Evolutionary conservation across 2,329 filamentous ascomycete species (phyloP).

Genomic region (Alternaria sp.): DNA sequence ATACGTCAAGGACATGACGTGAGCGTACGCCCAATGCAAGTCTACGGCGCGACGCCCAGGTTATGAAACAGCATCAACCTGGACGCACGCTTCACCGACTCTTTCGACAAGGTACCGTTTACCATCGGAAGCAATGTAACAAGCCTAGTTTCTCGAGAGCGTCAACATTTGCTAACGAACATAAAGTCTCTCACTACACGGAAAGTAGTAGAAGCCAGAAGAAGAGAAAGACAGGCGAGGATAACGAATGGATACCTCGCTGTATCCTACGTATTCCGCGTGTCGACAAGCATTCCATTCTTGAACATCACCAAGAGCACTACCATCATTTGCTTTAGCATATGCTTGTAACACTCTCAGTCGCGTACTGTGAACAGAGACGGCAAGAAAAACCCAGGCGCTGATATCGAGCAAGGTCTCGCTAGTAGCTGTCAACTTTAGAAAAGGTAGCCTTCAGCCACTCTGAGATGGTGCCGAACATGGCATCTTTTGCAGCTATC

Average conservation of each 20-base stretch:
- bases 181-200: not conserved
- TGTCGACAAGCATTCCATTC: not conserved
- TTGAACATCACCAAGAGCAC: not conserved
- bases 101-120: not conserved
- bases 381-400: not conserved
- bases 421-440: not conserved
- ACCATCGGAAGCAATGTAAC: not conserved
- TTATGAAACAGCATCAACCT: not conserved
- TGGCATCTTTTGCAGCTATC: not conserved
- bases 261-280: not conserved
- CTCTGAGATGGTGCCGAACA: not conserved
- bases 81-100: not conserved
- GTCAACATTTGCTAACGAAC: not conserved
- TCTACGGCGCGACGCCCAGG: not conserved
- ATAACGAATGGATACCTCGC: not conserved
- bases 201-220: not conserved
- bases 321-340: not conserved
- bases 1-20: not conserved
- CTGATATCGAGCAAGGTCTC: not conserved
- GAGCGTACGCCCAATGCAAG: not conserved
- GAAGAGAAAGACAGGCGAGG: not conserved
- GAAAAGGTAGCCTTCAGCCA: not conserved
- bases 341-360: not conserved
- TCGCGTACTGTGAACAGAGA: not conserved
- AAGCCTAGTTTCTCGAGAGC: not conserved